Evolutionary conservation across 2,329 filamentous ascomycete species (phyloP).

Genomic region (Catunica adiposa): DNA sequence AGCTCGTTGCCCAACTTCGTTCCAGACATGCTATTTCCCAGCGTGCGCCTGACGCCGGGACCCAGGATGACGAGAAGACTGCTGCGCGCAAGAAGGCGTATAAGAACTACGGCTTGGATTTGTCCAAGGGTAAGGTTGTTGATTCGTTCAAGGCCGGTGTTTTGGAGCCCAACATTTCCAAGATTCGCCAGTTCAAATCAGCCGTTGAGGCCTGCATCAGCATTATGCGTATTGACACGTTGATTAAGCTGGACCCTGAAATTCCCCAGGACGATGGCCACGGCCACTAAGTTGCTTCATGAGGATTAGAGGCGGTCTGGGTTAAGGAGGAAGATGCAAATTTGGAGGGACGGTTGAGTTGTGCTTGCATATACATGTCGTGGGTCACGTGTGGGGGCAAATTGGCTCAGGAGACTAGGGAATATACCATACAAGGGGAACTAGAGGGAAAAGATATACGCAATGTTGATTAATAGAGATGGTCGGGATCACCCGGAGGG

Average conservation of each 20-base stretch:
- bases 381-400: neutral
- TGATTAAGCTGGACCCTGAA: constrained; percentile 96
- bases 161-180: constrained; percentile 93
- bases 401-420: neutral
- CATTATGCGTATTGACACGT: constrained; percentile 97
- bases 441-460: constrained; percentile 9
- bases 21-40: constrained; percentile 89
- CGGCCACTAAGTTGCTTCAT: constrained; percentile 47
- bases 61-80: constrained; percentile 71
- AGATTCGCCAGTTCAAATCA: constrained; percentile 94
- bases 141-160: constrained; percentile 92
- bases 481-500: neutral
- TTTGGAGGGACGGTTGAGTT: neutral
- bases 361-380: constrained; percentile 1
- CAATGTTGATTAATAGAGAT: constrained; percentile 12
- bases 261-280: constrained; percentile 64
- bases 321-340: neutral
- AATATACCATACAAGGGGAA: constrained; percentile 5
- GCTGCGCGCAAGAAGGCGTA: constrained; percentile 90
- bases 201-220: constrained; percentile 96
- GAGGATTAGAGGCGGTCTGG: neutral
- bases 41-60: constrained; percentile 73
- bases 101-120: constrained; percentile 94
- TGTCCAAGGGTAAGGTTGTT: constrained; percentile 74
- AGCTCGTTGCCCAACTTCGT: constrained; percentile 87